Evolutionary conservation across 108 stramenopile genomes (phyloP).

Genomic region (Cylindrotheca closterium): DNA sequence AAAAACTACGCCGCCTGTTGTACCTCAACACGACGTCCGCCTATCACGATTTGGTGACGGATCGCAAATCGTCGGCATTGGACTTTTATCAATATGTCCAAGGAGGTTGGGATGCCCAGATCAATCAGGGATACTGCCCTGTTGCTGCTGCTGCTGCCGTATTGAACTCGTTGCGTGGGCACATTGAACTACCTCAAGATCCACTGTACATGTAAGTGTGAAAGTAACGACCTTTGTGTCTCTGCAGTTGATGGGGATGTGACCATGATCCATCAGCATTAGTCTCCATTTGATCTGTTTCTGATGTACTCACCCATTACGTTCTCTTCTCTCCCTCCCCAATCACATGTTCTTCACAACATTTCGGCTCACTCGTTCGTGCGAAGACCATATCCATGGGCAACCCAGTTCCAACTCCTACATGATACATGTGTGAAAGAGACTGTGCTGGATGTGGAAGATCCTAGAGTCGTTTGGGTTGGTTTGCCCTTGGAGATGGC

Average conservation of each 20-base stretch:
- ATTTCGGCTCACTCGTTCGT: too few relatives aligned
- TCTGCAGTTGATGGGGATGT: too few relatives aligned
- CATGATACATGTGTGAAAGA: constrained; percentile 42
- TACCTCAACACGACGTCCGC: not conserved
- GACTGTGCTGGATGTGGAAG: constrained; percentile 18
- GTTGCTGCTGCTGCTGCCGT: constrained; percentile 67
- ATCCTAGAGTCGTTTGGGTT: constrained; percentile 16
- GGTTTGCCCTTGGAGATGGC: constrained; percentile 61
- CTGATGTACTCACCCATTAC: too few relatives aligned
- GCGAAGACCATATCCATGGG: constrained; percentile 64
- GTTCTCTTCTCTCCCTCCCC: too few relatives aligned
- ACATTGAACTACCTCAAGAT: constrained; percentile 65
- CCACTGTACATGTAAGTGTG: constrained; percentile 38
- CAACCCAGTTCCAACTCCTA: constrained; percentile 66
- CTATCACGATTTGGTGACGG: not conserved
- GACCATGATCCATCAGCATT: too few relatives aligned
- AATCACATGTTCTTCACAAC: too few relatives aligned
- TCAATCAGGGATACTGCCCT: constrained; percentile 84
- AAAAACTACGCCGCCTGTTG: not conserved
- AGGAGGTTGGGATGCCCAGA: constrained; percentile 79
- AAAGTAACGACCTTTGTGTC: too few relatives aligned
- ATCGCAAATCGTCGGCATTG: constrained; percentile 1
- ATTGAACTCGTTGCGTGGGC: constrained; percentile 66
- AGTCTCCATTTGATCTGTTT: too few relatives aligned
- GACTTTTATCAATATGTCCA: constrained; percentile 67